Evolutionary conservation across 495 filamentous ascomycete species (phyloP).

Genomic region (Aspergillus heteromorphus): DNA sequence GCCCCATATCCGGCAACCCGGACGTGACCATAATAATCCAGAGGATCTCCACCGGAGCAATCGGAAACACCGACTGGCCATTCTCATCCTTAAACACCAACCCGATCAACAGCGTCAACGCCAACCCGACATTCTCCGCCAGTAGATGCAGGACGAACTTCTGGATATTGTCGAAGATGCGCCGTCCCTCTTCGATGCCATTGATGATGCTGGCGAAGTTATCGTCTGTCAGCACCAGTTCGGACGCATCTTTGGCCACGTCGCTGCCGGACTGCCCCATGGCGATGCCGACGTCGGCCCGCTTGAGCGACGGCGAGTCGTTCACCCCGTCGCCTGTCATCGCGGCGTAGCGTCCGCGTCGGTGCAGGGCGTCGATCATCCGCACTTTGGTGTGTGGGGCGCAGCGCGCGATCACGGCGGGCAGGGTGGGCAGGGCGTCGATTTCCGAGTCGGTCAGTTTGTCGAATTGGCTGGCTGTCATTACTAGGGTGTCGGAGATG

Average conservation of each 20-base stretch:
- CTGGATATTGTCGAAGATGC: slow-evolving; percentile 74
- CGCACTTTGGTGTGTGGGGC: slow-evolving; percentile 69
- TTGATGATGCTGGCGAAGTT: slow-evolving; percentile 81
- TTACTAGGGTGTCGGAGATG: slow-evolving; percentile 59
- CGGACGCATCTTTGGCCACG: slow-evolving; percentile 81
- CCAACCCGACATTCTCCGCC: slow-evolving; percentile 68
- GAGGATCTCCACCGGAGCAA: slow-evolving; percentile 67
- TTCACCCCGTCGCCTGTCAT: slow-evolving; percentile 93
- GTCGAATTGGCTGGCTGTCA: slow-evolving; percentile 67
- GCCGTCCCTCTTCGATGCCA: slow-evolving; percentile 64
- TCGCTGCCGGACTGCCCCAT: slow-evolving; percentile 76
- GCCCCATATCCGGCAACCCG: slow-evolving; percentile 67
- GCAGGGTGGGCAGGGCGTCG: slow-evolving; percentile 59
- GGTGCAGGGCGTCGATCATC: slow-evolving; percentile 72
- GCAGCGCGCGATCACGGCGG: slow-evolving; percentile 66
- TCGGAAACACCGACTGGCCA: slow-evolving; percentile 64
- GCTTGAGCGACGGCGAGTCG: slow-evolving; percentile 74
- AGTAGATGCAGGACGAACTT: slow-evolving; percentile 72
- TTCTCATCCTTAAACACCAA: slow-evolving; percentile 62
- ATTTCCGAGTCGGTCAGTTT: slow-evolving; percentile 58
- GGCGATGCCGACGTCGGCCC: slow-evolving; percentile 79
- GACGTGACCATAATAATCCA: slow-evolving; percentile 79
- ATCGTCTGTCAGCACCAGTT: slow-evolving; percentile 75
- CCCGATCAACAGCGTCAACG: slow-evolving; percentile 61
- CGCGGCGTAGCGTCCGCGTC: slow-evolving; percentile 60